A percentile compares a stretch with the other conserved stretches of the same genome.
Evolutionary conservation across 768 basidiomycete species (phyloP).

Genomic region (Boletus vinaceobasis): DNA sequence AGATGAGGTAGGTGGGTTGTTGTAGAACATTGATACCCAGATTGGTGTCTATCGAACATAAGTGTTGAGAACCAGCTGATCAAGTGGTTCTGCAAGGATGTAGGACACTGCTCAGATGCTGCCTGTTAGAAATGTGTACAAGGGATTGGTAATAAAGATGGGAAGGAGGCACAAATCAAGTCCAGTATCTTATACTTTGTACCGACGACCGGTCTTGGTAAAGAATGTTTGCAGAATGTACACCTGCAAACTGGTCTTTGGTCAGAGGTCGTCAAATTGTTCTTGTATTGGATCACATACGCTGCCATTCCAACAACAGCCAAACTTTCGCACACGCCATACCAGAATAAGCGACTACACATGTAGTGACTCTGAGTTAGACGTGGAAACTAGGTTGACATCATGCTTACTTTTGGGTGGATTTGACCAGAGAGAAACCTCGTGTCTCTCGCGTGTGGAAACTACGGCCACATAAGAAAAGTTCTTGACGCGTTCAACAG

Average conservation of each 20-base stretch:
- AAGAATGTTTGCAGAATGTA: slow-evolving; percentile 96
- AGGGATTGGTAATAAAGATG: slow-evolving; percentile 1
- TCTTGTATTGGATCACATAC: slow-evolving; percentile 46
- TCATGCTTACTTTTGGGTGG: slow-evolving; percentile 70
- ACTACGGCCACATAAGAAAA: slow-evolving; percentile 38
- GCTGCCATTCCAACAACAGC: slow-evolving; percentile 82
- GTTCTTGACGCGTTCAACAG: background rate
- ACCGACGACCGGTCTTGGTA: slow-evolving; percentile 85
- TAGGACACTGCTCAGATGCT: background rate
- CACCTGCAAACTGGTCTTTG: slow-evolving; percentile 66
- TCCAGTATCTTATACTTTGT: slow-evolving; percentile 63
- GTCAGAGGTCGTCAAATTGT: slow-evolving; percentile 8
- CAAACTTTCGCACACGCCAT: slow-evolving; percentile 75
- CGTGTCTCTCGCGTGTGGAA: slow-evolving; percentile 94
- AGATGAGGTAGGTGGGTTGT: no score
- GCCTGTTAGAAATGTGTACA: background rate
- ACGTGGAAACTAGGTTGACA: background rate
- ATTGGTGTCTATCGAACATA: background rate
- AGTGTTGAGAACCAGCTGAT: background rate
- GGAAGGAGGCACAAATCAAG: slow-evolving; percentile 8
- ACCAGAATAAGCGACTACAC: slow-evolving; percentile 87
- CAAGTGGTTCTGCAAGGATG: background rate
- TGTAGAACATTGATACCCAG: background rate
- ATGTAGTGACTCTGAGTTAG: background rate
- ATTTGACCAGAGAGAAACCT: slow-evolving; percentile 89